Conservation (phyloP, 2,329 filamentous ascomycete genomes). For the Claviceps pazoutovae region DNA sequence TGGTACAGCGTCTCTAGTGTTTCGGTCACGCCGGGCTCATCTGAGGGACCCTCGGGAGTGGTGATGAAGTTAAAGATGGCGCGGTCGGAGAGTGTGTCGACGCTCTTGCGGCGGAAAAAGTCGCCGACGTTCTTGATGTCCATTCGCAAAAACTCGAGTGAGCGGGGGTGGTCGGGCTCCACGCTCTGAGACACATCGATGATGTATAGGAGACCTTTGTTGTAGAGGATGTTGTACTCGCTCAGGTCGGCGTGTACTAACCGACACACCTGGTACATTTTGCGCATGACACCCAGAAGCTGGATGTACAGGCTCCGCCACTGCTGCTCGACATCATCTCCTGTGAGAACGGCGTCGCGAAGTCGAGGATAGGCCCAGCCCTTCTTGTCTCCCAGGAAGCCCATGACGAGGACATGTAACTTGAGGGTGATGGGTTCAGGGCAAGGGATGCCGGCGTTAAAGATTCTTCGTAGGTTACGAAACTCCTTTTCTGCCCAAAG, state of each 20-base stretch:
- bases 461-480: conserved; percentile 75
- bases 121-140: conserved; percentile 95
- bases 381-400: conserved; percentile 74
- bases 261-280: conserved; percentile 81
- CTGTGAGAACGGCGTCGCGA: conserved; percentile 66
- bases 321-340: conserved; percentile 52
- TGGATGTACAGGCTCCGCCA: conserved; percentile 74
- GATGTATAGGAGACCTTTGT: conserved; percentile 70
- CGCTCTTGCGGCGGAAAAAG: conserved; percentile 78
- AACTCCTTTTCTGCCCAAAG: conserved; percentile 99
- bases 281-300: conserved; percentile 76
- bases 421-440: conserved; percentile 82
- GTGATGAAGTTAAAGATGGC: conserved; percentile 77
- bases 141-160: conserved; percentile 89
- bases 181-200: conserved; percentile 98
- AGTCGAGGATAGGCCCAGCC: conserved; percentile 81
- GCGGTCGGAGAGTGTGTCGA: conserved; percentile 67
- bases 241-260: conserved; percentile 93
- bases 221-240: conserved; percentile 95
- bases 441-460: conserved; percentile 74
- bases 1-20: conserved; percentile 55
- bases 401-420: conserved; percentile 92
- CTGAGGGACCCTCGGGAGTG: conserved; percentile 40
- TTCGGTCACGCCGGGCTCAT: conserved; percentile 45
- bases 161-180: conserved; percentile 88